Percentiles rank a stretch among this genome's conserved stretches.
phyloP scores from a whole-genome alignment of 1,139 yeast species.

The Candida neerlandica region DNA sequence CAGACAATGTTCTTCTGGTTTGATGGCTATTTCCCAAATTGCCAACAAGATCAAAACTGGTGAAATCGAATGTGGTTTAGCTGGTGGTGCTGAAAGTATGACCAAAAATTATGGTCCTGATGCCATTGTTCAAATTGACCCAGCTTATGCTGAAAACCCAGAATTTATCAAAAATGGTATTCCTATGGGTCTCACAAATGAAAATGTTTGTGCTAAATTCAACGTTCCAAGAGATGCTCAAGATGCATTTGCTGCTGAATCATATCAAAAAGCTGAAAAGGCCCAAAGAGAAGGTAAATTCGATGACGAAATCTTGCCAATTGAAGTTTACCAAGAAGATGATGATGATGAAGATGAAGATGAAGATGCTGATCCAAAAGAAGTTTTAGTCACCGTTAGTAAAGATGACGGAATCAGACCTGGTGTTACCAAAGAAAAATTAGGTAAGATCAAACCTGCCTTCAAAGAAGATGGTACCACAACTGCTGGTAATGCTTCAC shows the following conservation, averaged over 20 bases:
- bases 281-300: slow-evolving; percentile 40
- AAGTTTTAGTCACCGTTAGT: slow-evolving; percentile 18
- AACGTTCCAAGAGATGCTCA: slow-evolving; percentile 64
- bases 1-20: slow-evolving; percentile 46
- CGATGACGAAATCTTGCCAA: slow-evolving; percentile 38
- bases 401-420: slow-evolving; percentile 38
- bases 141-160: slow-evolving; percentile 20
- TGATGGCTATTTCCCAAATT: slow-evolving; percentile 37
- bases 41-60: slow-evolving; percentile 37
- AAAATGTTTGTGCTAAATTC: slow-evolving; percentile 42
- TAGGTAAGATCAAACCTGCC: slow-evolving; percentile 34
- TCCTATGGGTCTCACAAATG: slow-evolving; percentile 72
- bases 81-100: slow-evolving; percentile 50
- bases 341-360: slow-evolving; percentile 24
- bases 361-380: slow-evolving; percentile 23
- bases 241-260: slow-evolving; percentile 40
- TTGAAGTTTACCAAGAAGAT: slow-evolving; percentile 28
- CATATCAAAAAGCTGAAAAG: slow-evolving; percentile 36
- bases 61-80: slow-evolving; percentile 37
- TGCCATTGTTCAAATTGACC: slow-evolving; percentile 26
- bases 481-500: slow-evolving; percentile 46
- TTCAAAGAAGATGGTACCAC: slow-evolving; percentile 38
- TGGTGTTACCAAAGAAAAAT: slow-evolving; percentile 29
- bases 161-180: slow-evolving; percentile 25
- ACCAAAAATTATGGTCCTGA: slow-evolving; percentile 43